phyloP scores from a whole-genome alignment of 2,329 filamentous ascomycete genomes.

The Pseudogymnoascus sp. region DNA sequence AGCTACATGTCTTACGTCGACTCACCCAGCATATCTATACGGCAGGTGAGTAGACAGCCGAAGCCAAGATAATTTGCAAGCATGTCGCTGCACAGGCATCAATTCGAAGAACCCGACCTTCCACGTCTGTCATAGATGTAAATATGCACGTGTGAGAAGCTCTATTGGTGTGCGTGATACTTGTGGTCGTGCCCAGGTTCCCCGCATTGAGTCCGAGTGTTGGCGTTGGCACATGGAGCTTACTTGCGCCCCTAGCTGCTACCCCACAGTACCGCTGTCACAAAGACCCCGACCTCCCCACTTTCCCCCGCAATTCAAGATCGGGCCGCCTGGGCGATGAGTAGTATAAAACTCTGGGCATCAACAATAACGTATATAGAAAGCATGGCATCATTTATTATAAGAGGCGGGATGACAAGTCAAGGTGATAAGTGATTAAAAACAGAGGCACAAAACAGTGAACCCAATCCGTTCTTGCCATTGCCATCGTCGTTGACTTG shows the following conservation, averaged over 20 bases:
- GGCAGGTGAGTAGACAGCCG: background rate
- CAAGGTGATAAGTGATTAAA: background rate
- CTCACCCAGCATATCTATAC: background rate
- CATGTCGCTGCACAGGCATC: background rate
- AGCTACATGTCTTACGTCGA: background rate
- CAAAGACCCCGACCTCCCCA: background rate
- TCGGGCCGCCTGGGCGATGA: background rate
- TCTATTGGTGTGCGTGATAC: background rate
- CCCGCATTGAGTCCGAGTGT: background rate
- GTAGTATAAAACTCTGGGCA: background rate
- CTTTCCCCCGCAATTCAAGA: background rate
- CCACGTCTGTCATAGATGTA: background rate
- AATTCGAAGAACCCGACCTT: background rate
- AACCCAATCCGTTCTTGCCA: background rate
- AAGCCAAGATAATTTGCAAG: constrained; percentile 1
- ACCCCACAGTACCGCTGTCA: background rate
- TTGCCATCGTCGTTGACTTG: background rate
- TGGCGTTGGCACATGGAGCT: background rate
- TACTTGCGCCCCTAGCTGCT: background rate
- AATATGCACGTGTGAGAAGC: background rate
- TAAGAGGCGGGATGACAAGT: background rate
- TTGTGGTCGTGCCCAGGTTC: background rate
- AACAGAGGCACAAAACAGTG: background rate
- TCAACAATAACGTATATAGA: background rate
- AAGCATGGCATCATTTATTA: background rate